Evolutionary conservation across 2,329 filamentous ascomycete species (phyloP), one percentile per base, ranked within the genome.

Genomic region (Neocatenulostroma microsporum): DNA sequence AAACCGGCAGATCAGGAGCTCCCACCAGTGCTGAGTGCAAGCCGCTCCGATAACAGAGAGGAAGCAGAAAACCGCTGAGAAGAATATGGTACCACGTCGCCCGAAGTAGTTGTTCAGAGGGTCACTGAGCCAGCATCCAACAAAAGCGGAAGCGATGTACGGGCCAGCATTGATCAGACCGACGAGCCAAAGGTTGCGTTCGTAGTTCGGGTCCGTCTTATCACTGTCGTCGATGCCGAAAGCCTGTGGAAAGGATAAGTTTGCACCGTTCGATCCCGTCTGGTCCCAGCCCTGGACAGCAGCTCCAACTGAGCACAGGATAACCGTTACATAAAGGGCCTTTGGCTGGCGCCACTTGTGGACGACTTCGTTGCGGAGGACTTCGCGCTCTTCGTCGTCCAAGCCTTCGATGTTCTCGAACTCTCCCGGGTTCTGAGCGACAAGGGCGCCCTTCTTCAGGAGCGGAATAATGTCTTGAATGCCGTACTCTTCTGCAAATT

Each of bases 151-250:
- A 14, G 23, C 30, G 33, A 78, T 63, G 36, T 78, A 73, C 0
- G 72, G 64, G 32, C 63, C 69, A 17, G 72, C 66, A 43, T 85
- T 85, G 43, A 85, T 64, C 2, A 83, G 58, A 28, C 81, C 81
- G n/a, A 83, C 65, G 24, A 83, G 62, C 66, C 73, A 76, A 13
- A 64, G 10, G 14, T 38, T 30, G n/a, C 37, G 15, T 10, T 6
- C 8, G 30, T 14, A 30, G 8, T 27, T 35, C 8, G 21, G 27
- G 7, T 17, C 24, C 12, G 18, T 18, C 3, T 27, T n/a, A 10
- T 19, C 13, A 12, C 13, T 38, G 20, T 53, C 41, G 2, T 40
- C 42, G 28, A 59, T 55, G 25, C 54, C 55, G 28, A 58, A 56
- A 14, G 48, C 54, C 20, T 54, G 51, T 3, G 69, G 69, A 47